Conservation (phyloP, 2,329 filamentous ascomycete species). For the Exophiala sideris region DNA sequence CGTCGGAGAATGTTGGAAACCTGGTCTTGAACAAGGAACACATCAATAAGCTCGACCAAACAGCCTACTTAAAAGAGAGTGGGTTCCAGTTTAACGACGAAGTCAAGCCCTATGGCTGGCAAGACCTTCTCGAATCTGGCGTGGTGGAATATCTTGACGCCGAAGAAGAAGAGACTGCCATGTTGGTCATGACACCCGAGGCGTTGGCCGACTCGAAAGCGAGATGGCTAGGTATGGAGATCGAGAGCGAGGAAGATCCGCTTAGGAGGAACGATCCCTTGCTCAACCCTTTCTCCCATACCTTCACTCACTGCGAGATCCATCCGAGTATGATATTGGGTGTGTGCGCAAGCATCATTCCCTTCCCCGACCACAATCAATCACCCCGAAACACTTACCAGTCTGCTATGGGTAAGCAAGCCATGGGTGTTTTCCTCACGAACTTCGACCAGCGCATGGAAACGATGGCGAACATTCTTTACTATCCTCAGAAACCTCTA, state of each 20-base stretch:
- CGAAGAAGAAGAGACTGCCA: slow-evolving; percentile 96
- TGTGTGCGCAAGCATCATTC: slow-evolving; percentile 98
- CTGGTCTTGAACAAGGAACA: slow-evolving; percentile 83
- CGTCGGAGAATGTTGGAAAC: slow-evolving; percentile 70
- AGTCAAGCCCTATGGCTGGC: slow-evolving; percentile 76
- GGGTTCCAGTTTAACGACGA: slow-evolving; percentile 34
- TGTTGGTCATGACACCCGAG: slow-evolving; percentile 99
- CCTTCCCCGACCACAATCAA: slow-evolving; percentile 97
- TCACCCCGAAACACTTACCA: slow-evolving; percentile 99
- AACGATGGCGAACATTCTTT: slow-evolving; percentile 98
- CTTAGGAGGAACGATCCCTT: slow-evolving; percentile 86
- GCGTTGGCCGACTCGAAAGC: slow-evolving; percentile 77
- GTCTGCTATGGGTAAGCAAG: slow-evolving; percentile 99
- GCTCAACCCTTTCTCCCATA: slow-evolving; percentile 81
- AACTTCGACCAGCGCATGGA: slow-evolving; percentile 98
- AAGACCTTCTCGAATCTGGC: slow-evolving; percentile 76
- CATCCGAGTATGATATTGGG: slow-evolving; percentile 98
- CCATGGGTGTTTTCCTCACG: slow-evolving; percentile 97
- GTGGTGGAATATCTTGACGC: slow-evolving; percentile 95
- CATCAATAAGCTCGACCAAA: slow-evolving; percentile 66
- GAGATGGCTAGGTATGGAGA: slow-evolving; percentile 62
- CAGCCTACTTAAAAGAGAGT: slow-evolving; percentile 53
- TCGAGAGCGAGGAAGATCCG: slow-evolving; percentile 66
- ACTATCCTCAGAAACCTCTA: slow-evolving; percentile 96
- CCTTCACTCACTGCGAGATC: slow-evolving; percentile 98